Evolutionary conservation across 2,329 filamentous ascomycete genomes (phyloP), one percentile per base, ranked within the genome.

Genomic region (Diaporthe destruens): DNA sequence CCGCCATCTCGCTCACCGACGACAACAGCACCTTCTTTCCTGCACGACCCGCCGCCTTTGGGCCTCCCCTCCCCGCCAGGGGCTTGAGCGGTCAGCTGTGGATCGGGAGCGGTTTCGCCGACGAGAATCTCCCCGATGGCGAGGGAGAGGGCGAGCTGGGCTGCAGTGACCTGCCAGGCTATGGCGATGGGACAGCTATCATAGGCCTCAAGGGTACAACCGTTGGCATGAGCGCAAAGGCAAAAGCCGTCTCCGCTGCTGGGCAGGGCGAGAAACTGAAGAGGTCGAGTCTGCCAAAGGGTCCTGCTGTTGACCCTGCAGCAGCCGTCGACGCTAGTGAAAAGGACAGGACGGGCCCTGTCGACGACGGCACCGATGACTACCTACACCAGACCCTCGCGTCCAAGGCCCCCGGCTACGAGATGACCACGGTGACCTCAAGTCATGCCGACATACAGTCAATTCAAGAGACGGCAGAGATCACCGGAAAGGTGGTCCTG

Each of bases 11-110:
- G 81, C 88, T 99, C 74, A 98, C 95, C 79, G 95, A 98, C 82
- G 96, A 99, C 83, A 99, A 99, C 82, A 98, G 94, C 77, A 99
- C 96, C 16, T 97, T 97, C 77, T 99, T 99, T 84, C 88, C 97
- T 71, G 95, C 96, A 55, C 89, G 96, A 63, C 96, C 96, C 73
- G 96, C 96, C 69, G 95, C 94, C 51, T 99, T 98, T 83, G 96
- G 96, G 0, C 94, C 96, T 6, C 84, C 89, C 51, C 85, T 99
- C 51, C 93, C 93, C 0, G 82, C 86, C 16, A 90, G 89, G 72
- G 96, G 96, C 34, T 84, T 98, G 75, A 97, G 94, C 79, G 95
- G 95, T 20, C 93, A 95, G 80, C 85, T 99, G 67, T 98, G 96
- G 96, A 93, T 98, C 71, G 96, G 96, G 6, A 96, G 92, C 78